Evolutionary conservation across 305 asterid species (phyloP).

Genomic region (Petunia hybrid): DNA sequence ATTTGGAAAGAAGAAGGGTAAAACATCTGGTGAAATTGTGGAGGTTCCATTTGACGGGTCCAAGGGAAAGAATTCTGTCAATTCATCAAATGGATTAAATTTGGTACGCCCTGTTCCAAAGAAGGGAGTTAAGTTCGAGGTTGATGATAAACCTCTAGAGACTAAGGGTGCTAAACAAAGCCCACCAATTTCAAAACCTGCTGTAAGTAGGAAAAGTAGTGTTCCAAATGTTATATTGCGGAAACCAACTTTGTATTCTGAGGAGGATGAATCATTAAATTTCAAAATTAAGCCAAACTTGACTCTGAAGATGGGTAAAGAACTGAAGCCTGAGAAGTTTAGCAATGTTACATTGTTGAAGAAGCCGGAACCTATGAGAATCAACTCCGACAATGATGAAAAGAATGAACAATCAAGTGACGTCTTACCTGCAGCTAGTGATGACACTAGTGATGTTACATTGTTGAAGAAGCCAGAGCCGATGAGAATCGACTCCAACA

Average conservation of each 20-base stretch:
- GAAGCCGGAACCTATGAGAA: constrained; percentile 67
- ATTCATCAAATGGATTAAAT: constrained; percentile 61
- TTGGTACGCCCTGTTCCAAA: constrained; percentile 81
- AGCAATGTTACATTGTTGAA: constrained; percentile 78
- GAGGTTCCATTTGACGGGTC: constrained; percentile 69
- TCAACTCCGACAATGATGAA: constrained; percentile 37
- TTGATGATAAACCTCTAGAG: constrained; percentile 46
- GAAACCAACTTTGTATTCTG: constrained; percentile 63
- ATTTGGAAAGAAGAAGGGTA: constrained; percentile 60
- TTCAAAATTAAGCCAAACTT: constrained; percentile 76
- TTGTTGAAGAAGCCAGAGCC: constrained; percentile 80
- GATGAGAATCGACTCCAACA: constrained; percentile 37
- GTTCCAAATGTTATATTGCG: constrained; percentile 85
- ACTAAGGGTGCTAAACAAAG: constrained; percentile 41
- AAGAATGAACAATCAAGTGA: constrained; percentile 37
- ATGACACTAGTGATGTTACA: constrained; percentile 64
- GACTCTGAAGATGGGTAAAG: constrained; percentile 68
- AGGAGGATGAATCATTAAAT: constrained; percentile 57
- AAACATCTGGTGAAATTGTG: constrained; percentile 48
- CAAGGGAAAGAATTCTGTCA: constrained; percentile 46
- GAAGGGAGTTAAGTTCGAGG: constrained; percentile 67
- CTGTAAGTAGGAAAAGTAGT: constrained; percentile 52
- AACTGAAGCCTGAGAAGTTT: constrained; percentile 62
- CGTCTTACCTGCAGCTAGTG: constrained; percentile 31
- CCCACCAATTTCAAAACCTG: constrained; percentile 41